Evolutionary conservation across 345 rosid species (phyloP).

Genomic region (Cardamine occulta): DNA sequence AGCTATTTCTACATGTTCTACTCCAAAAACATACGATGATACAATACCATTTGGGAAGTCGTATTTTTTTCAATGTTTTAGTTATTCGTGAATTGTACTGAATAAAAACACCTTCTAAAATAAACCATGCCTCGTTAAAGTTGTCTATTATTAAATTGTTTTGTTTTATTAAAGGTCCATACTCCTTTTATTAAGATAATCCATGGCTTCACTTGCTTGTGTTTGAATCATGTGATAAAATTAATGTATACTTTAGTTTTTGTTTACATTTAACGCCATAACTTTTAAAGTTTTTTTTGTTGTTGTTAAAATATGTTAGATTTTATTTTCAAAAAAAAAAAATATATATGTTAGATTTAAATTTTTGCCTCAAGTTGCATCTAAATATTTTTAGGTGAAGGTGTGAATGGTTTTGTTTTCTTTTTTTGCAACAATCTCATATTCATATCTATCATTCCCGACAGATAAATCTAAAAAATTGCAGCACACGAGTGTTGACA

Average conservation of each 20-base stretch:
- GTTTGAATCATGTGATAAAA: too few species aligned
- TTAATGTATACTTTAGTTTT: too few species aligned
- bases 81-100: neutral
- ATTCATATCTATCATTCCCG: neutral
- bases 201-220: too few species aligned
- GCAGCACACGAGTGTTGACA: conserved; percentile 16
- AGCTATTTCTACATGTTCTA: neutral
- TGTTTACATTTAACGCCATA: too few species aligned
- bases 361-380: neutral
- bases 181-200: too few species aligned
- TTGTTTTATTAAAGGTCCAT: neutral
- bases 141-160: neutral
- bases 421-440: neutral
- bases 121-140: neutral
- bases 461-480: neutral
- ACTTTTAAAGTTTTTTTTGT: too few species aligned
- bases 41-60: neutral
- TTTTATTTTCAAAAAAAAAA: too few species aligned
- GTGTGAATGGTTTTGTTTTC: neutral
- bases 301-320: neutral
- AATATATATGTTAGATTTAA: neutral
- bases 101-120: neutral
- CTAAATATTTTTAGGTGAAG: neutral
- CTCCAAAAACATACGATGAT: neutral
- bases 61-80: neutral